Evolutionary conservation across 805 yeast genomes (phyloP).

Genomic region (Tetrapisispora phaffii): DNA sequence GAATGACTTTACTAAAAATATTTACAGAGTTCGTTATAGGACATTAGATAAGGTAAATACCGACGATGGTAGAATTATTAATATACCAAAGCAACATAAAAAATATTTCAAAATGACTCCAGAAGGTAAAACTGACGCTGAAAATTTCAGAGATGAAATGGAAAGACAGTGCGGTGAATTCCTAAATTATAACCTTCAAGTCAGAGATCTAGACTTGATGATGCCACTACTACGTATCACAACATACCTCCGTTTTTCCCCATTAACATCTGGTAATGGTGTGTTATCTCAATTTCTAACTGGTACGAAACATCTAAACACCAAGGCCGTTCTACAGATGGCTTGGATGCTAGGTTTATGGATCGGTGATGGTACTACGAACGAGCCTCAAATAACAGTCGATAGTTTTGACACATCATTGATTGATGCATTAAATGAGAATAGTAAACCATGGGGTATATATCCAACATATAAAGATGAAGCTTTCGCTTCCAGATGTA

Average conservation of each 20-base stretch:
- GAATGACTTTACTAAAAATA: conserved; percentile 13
- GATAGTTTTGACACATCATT: conserved; percentile 23
- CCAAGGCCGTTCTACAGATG: conserved; percentile 19
- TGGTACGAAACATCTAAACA: conserved; percentile 16
- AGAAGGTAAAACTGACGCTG: conserved; percentile 20
- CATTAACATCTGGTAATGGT: conserved; percentile 31
- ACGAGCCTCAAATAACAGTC: conserved; percentile 24
- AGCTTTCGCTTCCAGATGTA: conserved; percentile 16
- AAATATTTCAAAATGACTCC: conserved; percentile 18
- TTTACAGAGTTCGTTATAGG: conserved; percentile 14
- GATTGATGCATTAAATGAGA: conserved; percentile 19
- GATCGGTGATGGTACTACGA: conserved; percentile 31
- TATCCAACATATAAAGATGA: conserved; percentile 15
- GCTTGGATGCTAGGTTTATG: conserved; percentile 36
- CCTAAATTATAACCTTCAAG: conserved; percentile 34
- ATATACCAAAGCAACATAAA: conserved; percentile 18
- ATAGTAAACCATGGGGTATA: conserved; percentile 22
- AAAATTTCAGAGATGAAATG: conserved; percentile 21
- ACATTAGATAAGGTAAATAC: conserved; percentile 14
- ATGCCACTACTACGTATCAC: conserved; percentile 23
- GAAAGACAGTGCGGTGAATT: conserved; percentile 17
- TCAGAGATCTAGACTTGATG: conserved; percentile 29
- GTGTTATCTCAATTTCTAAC: conserved; percentile 25
- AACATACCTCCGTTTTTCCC: conserved; percentile 30
- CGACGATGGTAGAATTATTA: conserved; percentile 15